Base-by-base conservation (phyloP, 2,329 filamentous ascomycete genomes). In the Alternaria sp. region DNA sequence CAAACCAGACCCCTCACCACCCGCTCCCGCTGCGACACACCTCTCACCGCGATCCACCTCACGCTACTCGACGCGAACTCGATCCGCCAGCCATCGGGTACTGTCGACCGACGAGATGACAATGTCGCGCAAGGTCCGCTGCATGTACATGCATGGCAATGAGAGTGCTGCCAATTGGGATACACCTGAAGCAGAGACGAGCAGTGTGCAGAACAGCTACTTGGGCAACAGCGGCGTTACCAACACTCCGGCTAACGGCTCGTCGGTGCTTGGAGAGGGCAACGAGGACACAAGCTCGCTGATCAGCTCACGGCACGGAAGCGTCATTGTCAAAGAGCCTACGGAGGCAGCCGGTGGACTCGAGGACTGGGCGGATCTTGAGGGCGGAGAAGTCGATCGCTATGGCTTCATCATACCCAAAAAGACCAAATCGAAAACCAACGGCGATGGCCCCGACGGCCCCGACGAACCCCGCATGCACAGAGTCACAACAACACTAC, bases 41-140 rank as follows among this genome's bases (percentile, higher is more conserved):
- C 52, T 73, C 21, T 66, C 65, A 30, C 77, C 79, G 28, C 77
- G 80, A 32, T 77, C 80, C 44, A 55, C 75, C 78, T 69, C 80
- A 74, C 64, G 79, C 73, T 52, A 74, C 77, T 70, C 80, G 66
- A 73, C 69, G 25, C 66, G 73, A 21, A 68, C 70, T 30, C 77
- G 77, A 56, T 73, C 80, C 11, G 71, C 80, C 44, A 67, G 73
- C 56, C 78, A 78, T 52, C 82, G 87, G 60, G 83, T 85, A 19
- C 82, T 90, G 28, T 90, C 88, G n/a, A 81, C 86, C 2, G 88
- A 90, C 68, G 88, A 90, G 73, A 87, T 88, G 70, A 85, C 86
- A 73, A 80, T 90, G 62, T 90, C 88, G 30, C 84, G 86, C 65
- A 87, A 87, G 66, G 87, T 90, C 36, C 83, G 88, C 28, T 81